Evolutionary conservation across 2,329 filamentous ascomycete genomes (phyloP).

Genomic region (Botrytis byssoidea): DNA sequence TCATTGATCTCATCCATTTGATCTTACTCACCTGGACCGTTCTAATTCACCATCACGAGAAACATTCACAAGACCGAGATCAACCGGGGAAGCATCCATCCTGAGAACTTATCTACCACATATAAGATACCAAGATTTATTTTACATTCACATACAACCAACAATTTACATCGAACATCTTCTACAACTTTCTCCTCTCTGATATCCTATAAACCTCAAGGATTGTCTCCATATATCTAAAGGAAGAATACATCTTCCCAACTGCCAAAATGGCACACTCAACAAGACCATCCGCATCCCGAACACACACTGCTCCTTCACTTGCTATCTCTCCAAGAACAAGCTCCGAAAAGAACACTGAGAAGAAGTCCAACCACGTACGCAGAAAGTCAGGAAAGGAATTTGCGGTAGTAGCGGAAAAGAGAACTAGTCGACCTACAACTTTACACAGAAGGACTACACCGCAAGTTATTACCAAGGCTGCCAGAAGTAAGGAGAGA

Average conservation of each 20-base stretch:
- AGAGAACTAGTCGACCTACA: conserved; percentile 30
- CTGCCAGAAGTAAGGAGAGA: conserved; percentile 21
- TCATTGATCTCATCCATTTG: neutral
- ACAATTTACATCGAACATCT: neutral
- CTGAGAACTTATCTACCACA: neutral
- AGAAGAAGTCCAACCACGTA: conserved; percentile 22
- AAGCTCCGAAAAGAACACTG: conserved; percentile 25
- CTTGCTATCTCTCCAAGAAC: conserved; percentile 31
- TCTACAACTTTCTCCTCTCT: neutral
- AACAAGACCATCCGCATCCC: conserved; percentile 31
- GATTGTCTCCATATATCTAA: neutral
- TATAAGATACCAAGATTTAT: neutral
- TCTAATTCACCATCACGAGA: conserved; percentile 15
- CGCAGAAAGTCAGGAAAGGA: conserved; percentile 35
- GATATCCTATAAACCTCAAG: neutral
- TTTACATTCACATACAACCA: neutral
- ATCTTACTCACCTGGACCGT: conserved; percentile 5
- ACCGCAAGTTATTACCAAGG: conserved; percentile 30
- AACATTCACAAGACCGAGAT: conserved; percentile 19
- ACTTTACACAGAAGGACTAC: conserved; percentile 27
- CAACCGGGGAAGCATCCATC: neutral
- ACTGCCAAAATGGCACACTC: conserved; percentile 34
- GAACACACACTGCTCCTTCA: conserved; percentile 24
- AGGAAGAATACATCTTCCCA: conserved; percentile 8
- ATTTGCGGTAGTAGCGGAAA: conserved; percentile 27